These are phyloP conservation scores for Hypomontagnella submonticulosa DNA, from an alignment of 495 filamentous ascomycete genomes.

Conservation along the genomic window DNA sequence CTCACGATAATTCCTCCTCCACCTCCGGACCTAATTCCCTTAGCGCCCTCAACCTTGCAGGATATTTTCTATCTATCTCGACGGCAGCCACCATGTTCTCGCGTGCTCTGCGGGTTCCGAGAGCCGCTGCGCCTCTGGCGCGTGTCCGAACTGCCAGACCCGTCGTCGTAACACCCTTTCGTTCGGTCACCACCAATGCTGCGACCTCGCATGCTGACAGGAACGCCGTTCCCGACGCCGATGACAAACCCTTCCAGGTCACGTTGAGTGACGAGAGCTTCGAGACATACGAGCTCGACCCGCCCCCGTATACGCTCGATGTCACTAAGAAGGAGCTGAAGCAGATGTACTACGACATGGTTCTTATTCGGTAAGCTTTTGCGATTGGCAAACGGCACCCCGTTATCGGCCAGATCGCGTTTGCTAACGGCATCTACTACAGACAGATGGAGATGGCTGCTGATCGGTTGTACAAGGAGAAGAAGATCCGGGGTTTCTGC, in stretches of 20 bases:
- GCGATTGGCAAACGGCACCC: conserved; percentile 12
- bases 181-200: conserved; percentile 93
- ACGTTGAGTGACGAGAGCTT: conserved; percentile 96
- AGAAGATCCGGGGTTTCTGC: conserved; percentile 99
- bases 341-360: conserved; percentile 99
- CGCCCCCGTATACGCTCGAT: conserved; percentile 87
- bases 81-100: conserved; percentile 60
- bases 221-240: conserved; percentile 80
- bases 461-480: conserved; percentile 98
- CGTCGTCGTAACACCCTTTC: conserved; percentile 62
- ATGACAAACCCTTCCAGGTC: conserved; percentile 93
- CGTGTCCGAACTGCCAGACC: conserved; percentile 54
- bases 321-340: conserved; percentile 97
- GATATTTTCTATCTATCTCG: not conserved
- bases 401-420: conserved; percentile 13
- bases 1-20: conserved; percentile 21
- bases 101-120: conserved; percentile 60
- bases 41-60: conserved; percentile 5
- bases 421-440: conserved; percentile 21
- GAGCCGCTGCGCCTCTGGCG: conserved; percentile 52
- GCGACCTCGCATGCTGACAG: conserved; percentile 90
- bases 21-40: not conserved
- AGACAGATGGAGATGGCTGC: conserved; percentile 99
- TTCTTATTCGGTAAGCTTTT: conserved; percentile 78
- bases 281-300: conserved; percentile 99